Conservation (phyloP, 139 green algal genomes). For the Chlamydomonas asymmetrica region DNA sequence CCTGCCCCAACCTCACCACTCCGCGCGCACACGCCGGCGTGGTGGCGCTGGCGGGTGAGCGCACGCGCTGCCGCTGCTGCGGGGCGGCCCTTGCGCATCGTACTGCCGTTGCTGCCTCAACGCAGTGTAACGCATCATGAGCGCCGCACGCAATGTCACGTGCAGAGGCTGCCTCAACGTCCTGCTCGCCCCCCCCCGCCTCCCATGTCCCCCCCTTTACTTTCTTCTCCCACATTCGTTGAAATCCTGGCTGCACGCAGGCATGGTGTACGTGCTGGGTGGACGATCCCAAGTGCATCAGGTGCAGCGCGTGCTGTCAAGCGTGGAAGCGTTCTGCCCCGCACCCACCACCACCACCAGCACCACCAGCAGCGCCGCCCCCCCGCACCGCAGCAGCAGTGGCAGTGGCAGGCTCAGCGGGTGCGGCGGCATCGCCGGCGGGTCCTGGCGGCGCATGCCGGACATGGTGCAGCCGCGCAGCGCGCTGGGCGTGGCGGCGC, state of each 20-base stretch:
- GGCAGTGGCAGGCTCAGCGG: not conserved
- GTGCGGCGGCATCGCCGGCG: not conserved
- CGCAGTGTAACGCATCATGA: no score
- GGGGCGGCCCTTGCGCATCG: no score
- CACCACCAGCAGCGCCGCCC: not conserved
- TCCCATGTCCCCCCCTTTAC: no score
- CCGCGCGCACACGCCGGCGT: slow-evolving; percentile 38
- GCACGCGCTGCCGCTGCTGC: no score
- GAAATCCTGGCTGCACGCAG: no score
- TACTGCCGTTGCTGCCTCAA: no score
- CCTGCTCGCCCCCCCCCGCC: no score
- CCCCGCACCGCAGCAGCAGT: not conserved
- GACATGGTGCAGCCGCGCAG: slow-evolving; percentile 47
- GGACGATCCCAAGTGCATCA: slow-evolving; percentile 30
- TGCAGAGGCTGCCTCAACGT: no score
- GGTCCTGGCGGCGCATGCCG: slow-evolving; percentile 31
- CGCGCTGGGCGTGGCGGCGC: slow-evolving; percentile 43
- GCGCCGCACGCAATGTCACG: no score
- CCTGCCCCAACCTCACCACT: not conserved
- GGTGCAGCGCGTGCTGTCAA: slow-evolving; percentile 25
- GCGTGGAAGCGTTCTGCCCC: slow-evolving; percentile 6
- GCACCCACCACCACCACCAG: not conserved
- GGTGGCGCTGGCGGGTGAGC: slow-evolving; percentile 20
- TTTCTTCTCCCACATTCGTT: no score
- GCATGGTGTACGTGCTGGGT: slow-evolving; percentile 41